Conservation (phyloP, 2,329 filamentous ascomycete genomes). For the Xylariaceae sp. region DNA sequence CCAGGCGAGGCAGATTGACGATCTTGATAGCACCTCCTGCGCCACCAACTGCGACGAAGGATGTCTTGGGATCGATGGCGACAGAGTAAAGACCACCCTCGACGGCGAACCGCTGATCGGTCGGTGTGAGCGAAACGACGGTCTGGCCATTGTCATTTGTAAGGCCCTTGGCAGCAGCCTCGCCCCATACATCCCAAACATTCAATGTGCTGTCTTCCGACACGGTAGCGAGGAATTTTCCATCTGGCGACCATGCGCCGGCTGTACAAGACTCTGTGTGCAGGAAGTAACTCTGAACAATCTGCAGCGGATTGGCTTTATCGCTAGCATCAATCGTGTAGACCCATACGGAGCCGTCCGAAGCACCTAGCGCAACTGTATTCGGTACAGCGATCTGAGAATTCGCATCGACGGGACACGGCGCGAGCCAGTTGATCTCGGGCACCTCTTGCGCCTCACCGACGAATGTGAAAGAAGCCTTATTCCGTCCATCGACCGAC, state of each 20-base stretch:
- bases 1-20: conserved; percentile 72
- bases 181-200: conserved; percentile 89
- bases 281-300: conserved; percentile 88
- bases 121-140: conserved; percentile 71
- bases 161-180: conserved; percentile 60
- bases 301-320: conserved; percentile 61
- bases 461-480: conserved; percentile 58
- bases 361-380: conserved; percentile 81
- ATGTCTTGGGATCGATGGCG: conserved; percentile 74
- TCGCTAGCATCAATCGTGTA: conserved; percentile 77
- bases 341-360: conserved; percentile 92
- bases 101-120: conserved; percentile 87
- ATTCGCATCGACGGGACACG: conserved; percentile 69
- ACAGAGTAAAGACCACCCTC: conserved; percentile 90
- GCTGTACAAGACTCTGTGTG: conserved; percentile 86
- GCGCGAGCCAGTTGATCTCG: conserved; percentile 85
- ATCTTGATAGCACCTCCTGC: conserved; percentile 84
- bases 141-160: conserved; percentile 56
- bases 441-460: conserved; percentile 85
- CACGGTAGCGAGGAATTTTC: conserved; percentile 81
- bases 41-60: conserved; percentile 82
- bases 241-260: conserved; percentile 86
- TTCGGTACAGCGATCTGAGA: conserved; percentile 50
- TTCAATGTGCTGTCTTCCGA: conserved; percentile 85
- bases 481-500: conserved; percentile 44